Conservation (phyloP, 441 rosid species). For the Populus hybrid region DNA sequence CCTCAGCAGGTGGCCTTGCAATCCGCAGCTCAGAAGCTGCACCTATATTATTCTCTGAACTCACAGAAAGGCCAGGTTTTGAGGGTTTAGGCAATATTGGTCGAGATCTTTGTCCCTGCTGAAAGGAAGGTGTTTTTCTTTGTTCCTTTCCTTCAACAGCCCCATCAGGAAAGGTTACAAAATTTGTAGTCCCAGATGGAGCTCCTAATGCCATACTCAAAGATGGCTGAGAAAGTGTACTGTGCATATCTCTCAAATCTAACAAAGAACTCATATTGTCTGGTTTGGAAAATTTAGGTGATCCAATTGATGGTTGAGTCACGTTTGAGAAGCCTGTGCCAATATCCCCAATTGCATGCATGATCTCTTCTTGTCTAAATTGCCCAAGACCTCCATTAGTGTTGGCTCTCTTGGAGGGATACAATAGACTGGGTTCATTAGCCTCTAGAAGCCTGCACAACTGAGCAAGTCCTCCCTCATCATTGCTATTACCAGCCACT, state of each 20-base stretch:
- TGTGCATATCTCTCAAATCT: slow-evolving; percentile 49
- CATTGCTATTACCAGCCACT: slow-evolving; percentile 28
- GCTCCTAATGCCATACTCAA: slow-evolving; percentile 55
- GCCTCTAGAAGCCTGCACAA: slow-evolving; percentile 47
- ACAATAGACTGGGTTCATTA: slow-evolving; percentile 39
- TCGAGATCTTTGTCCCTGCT: slow-evolving; percentile 54
- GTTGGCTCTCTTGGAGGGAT: slow-evolving; percentile 41
- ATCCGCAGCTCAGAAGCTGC: slow-evolving; percentile 46
- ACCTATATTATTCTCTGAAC: slow-evolving; percentile 40
- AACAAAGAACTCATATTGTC: slow-evolving; percentile 37
- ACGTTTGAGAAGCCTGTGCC: slow-evolving; percentile 32
- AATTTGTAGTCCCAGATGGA: slow-evolving; percentile 37
- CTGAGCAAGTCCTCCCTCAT: slow-evolving; percentile 46
- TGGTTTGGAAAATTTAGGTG: slow-evolving; percentile 32
- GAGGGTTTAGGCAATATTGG: slow-evolving; percentile 59
- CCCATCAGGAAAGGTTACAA: slow-evolving; percentile 40
- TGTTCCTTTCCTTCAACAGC: slow-evolving; percentile 48
- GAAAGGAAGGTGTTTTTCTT: slow-evolving; percentile 34
- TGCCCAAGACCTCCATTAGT: slow-evolving; percentile 29
- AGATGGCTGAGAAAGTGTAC: slow-evolving; percentile 56
- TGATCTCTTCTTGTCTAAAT: slow-evolving; percentile 44
- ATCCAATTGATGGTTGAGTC: slow-evolving; percentile 29
- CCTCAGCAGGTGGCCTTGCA: slow-evolving; percentile 87
- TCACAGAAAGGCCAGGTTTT: slow-evolving; percentile 33
- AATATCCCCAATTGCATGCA: slow-evolving; percentile 35